Base-by-base conservation (phyloP, 1,284 basidiomycete genomes). In the Mycosarcoma mackinlayi region DNA sequence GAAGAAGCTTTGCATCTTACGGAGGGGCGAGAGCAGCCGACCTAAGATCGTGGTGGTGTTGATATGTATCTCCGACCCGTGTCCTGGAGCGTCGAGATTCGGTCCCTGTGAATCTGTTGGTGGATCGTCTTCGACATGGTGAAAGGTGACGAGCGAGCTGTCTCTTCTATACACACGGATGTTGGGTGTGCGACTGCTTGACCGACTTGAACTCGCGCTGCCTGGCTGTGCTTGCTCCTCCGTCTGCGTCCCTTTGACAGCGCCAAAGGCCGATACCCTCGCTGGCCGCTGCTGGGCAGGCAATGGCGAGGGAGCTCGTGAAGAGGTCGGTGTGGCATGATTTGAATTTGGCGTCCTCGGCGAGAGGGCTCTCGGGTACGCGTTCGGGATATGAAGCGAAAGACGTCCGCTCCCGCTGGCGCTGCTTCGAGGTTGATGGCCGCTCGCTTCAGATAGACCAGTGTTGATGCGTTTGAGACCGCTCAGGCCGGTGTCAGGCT, bases 331-430 rank as follows among this genome's bases (percentile, higher is more conserved):
- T 1, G 57, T 52, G 1, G 1, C 41, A 33, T 59, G 28, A 3
- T 25, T 46, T n/a, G 51, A 51, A 1, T 9, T 39, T 2, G 50
- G 39, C 9, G 54, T 50, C 8, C 64, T n/a, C 3, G 54, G 49
- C n/a, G 58, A 53, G 1, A 39, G 2, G 1, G 47, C 49, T 23
- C 58, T 35, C 11, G 64, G 58, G 35, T 68, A 62, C 9, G 65
- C 46, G 11, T 68, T 68, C 9, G 65, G 59, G 16, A 68, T 68
- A 41, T 68, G 65, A 5, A 68, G 39, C 35, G 65, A 54, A 8
- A 68, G 28, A 3, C 58, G 48, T 4, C 58, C 58, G 38, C 52
- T 47, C 6, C 48, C 49, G 23, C 40, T 9, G 3, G 31, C 62
- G 19, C 54, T 46, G 39, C 64, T 67, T 10, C 37, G 30, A 39